Evolutionary conservation across 495 filamentous ascomycete genomes (phyloP).

Genomic region (Parathielavia hyrcaniae): DNA sequence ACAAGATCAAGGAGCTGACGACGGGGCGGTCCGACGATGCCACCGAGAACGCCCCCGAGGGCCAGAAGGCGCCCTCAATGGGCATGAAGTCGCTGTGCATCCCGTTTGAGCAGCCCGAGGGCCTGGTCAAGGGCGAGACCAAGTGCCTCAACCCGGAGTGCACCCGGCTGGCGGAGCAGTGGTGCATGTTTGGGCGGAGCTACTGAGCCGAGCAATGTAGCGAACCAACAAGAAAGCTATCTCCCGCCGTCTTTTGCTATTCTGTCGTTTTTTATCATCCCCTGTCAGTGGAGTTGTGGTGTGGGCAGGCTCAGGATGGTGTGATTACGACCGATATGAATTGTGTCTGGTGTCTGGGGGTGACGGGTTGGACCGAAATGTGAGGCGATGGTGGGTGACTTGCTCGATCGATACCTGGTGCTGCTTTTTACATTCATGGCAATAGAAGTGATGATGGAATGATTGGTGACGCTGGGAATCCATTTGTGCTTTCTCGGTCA

Average conservation of each 20-base stretch:
- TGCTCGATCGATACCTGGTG: conserved; percentile 11
- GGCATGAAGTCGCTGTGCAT: conserved; percentile 97
- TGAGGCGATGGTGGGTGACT: conserved; percentile 1
- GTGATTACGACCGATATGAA: background rate
- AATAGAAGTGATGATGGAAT: background rate
- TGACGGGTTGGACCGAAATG: background rate
- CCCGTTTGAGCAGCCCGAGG: conserved; percentile 90
- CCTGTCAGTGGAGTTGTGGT: conserved; percentile 3
- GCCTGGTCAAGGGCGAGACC: conserved; percentile 68
- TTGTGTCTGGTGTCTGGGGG: background rate
- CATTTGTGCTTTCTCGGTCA: background rate
- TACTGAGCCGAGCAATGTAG: conserved; percentile 36
- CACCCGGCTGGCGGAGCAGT: conserved; percentile 61
- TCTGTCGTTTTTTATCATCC: background rate
- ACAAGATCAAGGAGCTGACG: conserved; percentile 85
- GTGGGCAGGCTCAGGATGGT: background rate
- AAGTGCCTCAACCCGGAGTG: conserved; percentile 90
- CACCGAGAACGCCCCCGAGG: conserved; percentile 57
- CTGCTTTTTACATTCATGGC: background rate
- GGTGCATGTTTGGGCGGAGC: conserved; percentile 79
- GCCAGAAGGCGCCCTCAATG: conserved; percentile 82
- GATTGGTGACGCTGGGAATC: background rate
- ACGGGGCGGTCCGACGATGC: conserved; percentile 62
- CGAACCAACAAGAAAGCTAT: background rate
- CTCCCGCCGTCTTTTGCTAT: background rate